Conservation (phyloP, 306 rosid species). For the Glycine soja region DNA sequence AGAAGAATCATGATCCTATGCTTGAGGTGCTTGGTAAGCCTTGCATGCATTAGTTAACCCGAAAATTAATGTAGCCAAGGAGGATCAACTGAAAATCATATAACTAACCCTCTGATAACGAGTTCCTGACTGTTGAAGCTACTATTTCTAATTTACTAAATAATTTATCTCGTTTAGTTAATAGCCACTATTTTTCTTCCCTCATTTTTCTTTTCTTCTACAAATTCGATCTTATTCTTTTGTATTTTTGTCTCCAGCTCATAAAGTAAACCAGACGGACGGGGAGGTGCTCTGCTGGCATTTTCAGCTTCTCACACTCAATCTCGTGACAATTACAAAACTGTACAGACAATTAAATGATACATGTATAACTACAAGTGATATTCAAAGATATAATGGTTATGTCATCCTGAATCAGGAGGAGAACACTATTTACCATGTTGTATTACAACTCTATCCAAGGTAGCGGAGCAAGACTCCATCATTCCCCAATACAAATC, state of each 20-base stretch:
- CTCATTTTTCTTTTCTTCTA: not conserved
- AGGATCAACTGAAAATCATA: slow-evolving; percentile 4
- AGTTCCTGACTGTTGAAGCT: slow-evolving; percentile 21
- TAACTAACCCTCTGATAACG: slow-evolving; percentile 7
- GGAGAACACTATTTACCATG: slow-evolving; percentile 52
- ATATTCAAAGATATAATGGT: not conserved
- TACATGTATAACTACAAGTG: slow-evolving; percentile 33
- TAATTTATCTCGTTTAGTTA: not conserved
- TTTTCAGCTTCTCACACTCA: slow-evolving; percentile 21
- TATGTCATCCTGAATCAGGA: slow-evolving; percentile 33
- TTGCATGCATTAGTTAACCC: slow-evolving; percentile 22
- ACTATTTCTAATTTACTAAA: slow-evolving; percentile 15
- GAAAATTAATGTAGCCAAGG: slow-evolving; percentile 12
- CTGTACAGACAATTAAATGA: slow-evolving; percentile 30
- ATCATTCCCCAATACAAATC: slow-evolving; percentile 94
- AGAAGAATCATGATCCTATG: slow-evolving; percentile 34
- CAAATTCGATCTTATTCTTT: not conserved
- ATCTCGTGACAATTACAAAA: slow-evolving; percentile 5
- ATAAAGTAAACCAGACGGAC: slow-evolving; percentile 10
- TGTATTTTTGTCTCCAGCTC: not conserved
- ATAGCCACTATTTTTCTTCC: slow-evolving; percentile 10
- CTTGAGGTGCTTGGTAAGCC: slow-evolving; percentile 22
- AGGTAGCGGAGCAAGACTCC: slow-evolving; percentile 97
- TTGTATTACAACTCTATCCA: slow-evolving; percentile 61
- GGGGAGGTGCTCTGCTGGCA: not conserved